These are phyloP conservation scores for Candida mesenterica DNA, from an alignment of 1,139 yeast genomes.

Conservation along the genomic window DNA sequence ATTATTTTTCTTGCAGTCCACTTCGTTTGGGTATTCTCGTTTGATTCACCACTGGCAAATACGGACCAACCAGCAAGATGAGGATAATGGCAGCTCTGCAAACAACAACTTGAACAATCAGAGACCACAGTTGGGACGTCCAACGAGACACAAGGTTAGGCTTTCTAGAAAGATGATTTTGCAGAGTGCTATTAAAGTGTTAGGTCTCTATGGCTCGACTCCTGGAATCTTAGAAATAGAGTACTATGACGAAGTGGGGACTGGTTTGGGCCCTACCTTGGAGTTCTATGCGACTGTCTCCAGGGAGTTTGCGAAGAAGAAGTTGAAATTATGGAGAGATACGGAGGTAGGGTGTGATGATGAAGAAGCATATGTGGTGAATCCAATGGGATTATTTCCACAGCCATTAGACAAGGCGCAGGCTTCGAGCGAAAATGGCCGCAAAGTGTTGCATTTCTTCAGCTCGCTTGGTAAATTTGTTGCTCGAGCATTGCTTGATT, in stretches of 20 bases:
- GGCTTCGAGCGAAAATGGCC: slow-evolving; percentile 34
- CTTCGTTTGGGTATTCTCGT: slow-evolving; percentile 90
- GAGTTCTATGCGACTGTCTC: slow-evolving; percentile 89
- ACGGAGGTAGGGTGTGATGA: slow-evolving; percentile 23
- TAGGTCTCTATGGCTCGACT: slow-evolving; percentile 72
- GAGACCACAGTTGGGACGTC: slow-evolving; percentile 62
- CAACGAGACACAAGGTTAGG: slow-evolving; percentile 78
- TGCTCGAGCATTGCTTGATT: slow-evolving; percentile 84
- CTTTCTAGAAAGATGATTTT: slow-evolving; percentile 69
- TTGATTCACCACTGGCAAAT: slow-evolving; percentile 77
- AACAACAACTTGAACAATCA: slow-evolving; percentile 12
- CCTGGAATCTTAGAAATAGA: slow-evolving; percentile 87
- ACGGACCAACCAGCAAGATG: slow-evolving; percentile 45
- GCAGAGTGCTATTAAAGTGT: slow-evolving; percentile 76
- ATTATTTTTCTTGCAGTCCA: slow-evolving; percentile 73
- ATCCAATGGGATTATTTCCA: slow-evolving; percentile 68
- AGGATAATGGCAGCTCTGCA: slow-evolving; percentile 17
- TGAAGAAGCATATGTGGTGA: slow-evolving; percentile 41
- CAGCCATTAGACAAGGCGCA: slow-evolving; percentile 48
- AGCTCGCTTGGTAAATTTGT: slow-evolving; percentile 75
- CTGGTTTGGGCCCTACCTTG: slow-evolving; percentile 93
- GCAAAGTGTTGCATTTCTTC: slow-evolving; percentile 53
- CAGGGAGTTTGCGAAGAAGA: slow-evolving; percentile 60
- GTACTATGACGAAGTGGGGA: slow-evolving; percentile 89
- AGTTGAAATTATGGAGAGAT: slow-evolving; percentile 70